Conservation (phyloP, 148 eudicot genomes). For the Tetragonia tetragonoides region DNA sequence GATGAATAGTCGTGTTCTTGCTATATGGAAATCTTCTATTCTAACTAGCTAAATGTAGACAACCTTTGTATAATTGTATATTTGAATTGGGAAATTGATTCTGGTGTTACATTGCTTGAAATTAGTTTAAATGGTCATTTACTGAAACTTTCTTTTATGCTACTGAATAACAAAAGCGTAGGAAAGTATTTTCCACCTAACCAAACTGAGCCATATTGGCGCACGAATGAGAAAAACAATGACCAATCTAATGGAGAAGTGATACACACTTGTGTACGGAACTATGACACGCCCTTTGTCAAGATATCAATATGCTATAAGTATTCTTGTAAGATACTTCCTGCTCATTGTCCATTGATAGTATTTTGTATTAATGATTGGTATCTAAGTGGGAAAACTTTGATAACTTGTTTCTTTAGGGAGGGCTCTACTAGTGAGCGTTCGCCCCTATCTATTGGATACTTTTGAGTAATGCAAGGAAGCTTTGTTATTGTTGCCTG, state of each 20-base stretch:
- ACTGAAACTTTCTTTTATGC: neutral
- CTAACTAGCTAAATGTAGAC: neutral
- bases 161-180: neutral
- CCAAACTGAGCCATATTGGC: neutral
- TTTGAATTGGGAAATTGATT: neutral
- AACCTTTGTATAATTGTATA: neutral
- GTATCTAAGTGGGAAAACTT: too few species aligned
- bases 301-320: too few species aligned
- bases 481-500: too few species aligned
- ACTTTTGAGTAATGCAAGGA: too few species aligned
- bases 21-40: neutral
- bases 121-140: neutral
- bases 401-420: too few species aligned
- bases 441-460: too few species aligned
- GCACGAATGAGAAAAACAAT: neutral
- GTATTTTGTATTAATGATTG: too few species aligned
- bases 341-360: too few species aligned
- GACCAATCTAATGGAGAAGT: slow-evolving; percentile 1
- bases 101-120: neutral
- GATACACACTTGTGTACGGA: neutral
- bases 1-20: neutral
- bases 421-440: too few species aligned
- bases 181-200: neutral
- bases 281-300: too few species aligned
- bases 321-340: too few species aligned